A percentile compares a stretch with the other conserved stretches of the same genome.
Evolutionary conservation across 228 moss, liverwort and hornwort species (phyloP).

Genomic region (Sphagnum fallax): DNA sequence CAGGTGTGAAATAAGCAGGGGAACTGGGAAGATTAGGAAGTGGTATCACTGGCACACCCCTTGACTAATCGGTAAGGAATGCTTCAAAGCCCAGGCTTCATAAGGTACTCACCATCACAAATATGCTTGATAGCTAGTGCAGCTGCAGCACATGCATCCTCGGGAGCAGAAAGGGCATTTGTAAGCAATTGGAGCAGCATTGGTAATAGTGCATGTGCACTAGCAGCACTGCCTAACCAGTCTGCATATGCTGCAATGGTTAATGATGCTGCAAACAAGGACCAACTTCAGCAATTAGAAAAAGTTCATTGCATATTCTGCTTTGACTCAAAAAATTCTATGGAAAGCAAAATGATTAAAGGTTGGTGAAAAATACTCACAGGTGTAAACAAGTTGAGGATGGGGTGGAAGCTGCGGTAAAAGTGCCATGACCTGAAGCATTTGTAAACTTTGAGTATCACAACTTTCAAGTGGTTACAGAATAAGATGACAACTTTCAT

Average conservation of each 20-base stretch:
- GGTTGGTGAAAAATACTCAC: conserved; percentile 30
- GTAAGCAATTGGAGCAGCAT: conserved; percentile 66
- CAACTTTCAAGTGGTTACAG: not conserved
- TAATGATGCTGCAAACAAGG: conserved; percentile 76
- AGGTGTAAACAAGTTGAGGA: conserved; percentile 84
- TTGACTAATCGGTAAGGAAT: too few species aligned
- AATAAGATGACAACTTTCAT: not conserved
- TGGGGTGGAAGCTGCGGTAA: conserved; percentile 76
- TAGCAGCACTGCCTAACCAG: conserved; percentile 68
- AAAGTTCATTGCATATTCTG: not conserved
- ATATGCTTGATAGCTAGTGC: conserved; percentile 96
- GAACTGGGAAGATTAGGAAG: too few species aligned
- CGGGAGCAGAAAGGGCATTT: conserved; percentile 60
- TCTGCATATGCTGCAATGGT: conserved; percentile 90
- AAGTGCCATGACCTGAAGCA: conserved; percentile 62
- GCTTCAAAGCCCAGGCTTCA: too few species aligned
- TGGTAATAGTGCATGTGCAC: conserved; percentile 60
- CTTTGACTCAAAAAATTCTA: not conserved
- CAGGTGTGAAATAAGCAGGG: too few species aligned
- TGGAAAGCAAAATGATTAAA: too few species aligned
- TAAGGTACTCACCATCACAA: conserved; percentile 68
- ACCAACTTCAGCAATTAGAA: conserved; percentile 1
- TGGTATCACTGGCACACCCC: too few species aligned
- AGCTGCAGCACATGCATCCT: conserved; percentile 87
- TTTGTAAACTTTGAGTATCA: not conserved